Conservation (phyloP, 2,329 filamentous ascomycete species). For the Trichoderma sp. region DNA sequence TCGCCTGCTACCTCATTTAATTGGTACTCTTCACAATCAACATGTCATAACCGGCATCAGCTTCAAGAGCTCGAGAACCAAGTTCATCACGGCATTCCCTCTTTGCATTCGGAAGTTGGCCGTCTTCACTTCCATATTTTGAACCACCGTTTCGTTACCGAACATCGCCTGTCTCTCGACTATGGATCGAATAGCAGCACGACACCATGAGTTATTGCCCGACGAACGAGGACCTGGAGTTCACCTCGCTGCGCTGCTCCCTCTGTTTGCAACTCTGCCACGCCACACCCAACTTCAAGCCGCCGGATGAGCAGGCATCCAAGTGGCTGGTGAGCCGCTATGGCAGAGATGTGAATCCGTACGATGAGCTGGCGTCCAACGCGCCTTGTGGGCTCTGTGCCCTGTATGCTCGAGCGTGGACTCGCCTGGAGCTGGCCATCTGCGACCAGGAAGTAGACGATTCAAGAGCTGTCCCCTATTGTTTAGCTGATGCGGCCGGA, state of each 20-base stretch:
- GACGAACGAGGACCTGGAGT: not conserved
- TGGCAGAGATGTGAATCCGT: not conserved
- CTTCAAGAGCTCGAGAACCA: too few relatives aligned
- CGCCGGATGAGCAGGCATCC: not conserved
- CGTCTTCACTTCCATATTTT: not conserved
- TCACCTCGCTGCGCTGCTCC: not conserved
- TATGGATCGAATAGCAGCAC: not conserved
- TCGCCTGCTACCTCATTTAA: too few relatives aligned
- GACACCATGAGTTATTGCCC: not conserved
- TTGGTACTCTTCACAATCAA: too few relatives aligned
- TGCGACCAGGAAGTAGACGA: constrained; percentile 31
- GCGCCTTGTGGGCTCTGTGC: constrained; percentile 35
- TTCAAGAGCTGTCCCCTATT: constrained; percentile 29
- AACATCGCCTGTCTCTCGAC: not conserved
- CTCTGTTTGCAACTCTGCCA: not conserved
- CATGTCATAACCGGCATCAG: too few relatives aligned
- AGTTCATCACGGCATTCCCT: too few relatives aligned
- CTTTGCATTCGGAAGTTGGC: too few relatives aligned
- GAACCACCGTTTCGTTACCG: too few relatives aligned
- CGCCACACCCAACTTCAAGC: not conserved
- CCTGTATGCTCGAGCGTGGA: constrained; percentile 36
- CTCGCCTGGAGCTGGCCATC: constrained; percentile 34
- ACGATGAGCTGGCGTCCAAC: not conserved
- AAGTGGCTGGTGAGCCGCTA: not conserved
- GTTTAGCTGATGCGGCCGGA: constrained; percentile 34